Evolutionary conservation across 805 yeast genomes (phyloP).

Genomic region (Kodamaea laetipori): DNA sequence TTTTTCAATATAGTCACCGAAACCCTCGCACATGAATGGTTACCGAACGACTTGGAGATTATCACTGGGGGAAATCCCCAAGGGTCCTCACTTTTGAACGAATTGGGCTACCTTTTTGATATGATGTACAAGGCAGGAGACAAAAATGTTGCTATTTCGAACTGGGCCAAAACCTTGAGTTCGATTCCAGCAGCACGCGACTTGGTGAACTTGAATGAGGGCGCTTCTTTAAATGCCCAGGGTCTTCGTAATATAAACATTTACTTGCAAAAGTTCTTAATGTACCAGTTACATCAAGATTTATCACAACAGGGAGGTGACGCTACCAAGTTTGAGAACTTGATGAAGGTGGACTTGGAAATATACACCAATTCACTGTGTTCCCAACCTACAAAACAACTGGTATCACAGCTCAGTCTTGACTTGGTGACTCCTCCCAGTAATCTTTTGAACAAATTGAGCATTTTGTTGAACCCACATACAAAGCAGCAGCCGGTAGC

Average conservation of each 20-base stretch:
- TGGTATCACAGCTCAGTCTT: constrained; percentile 40
- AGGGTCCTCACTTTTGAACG: constrained; percentile 64
- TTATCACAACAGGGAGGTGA: constrained; percentile 35
- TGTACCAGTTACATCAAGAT: constrained; percentile 54
- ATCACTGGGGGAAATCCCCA: constrained; percentile 32
- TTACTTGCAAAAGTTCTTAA: constrained; percentile 58
- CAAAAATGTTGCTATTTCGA: constrained; percentile 69
- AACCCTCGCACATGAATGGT: constrained; percentile 51
- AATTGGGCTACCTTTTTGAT: constrained; percentile 86
- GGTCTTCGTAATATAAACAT: constrained; percentile 50
- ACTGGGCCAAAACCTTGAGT: constrained; percentile 55
- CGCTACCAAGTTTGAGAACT: constrained; percentile 23
- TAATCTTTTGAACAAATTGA: constrained; percentile 26
- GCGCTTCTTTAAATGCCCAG: constrained; percentile 44
- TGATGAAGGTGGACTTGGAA: constrained; percentile 47
- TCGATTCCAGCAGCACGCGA: constrained; percentile 52
- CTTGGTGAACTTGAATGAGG: constrained; percentile 53
- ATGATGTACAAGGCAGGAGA: constrained; percentile 86
- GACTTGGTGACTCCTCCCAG: constrained; percentile 46
- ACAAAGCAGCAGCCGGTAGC: constrained; percentile 15
- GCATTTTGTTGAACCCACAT: constrained; percentile 19
- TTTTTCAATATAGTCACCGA: constrained; percentile 65
- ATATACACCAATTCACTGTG: constrained; percentile 38
- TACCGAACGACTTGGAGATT: constrained; percentile 42
- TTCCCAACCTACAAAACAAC: constrained; percentile 34